Evolutionary conservation across 306 rosid genomes (phyloP).

Genomic region (Glycine latifolia): DNA sequence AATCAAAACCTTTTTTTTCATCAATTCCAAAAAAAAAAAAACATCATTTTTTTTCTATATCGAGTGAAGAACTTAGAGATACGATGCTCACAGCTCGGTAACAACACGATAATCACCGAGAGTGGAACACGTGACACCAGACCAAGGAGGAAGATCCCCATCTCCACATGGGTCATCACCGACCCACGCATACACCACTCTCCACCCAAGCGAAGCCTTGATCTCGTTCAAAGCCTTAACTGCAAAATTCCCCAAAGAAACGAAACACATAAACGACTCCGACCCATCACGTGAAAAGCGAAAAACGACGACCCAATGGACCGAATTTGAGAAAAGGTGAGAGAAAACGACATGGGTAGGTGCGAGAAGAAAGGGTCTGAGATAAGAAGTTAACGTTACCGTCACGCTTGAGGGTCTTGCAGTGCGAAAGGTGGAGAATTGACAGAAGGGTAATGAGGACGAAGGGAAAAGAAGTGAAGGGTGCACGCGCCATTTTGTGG

Average conservation of each 20-base stretch:
- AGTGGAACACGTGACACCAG: constrained; percentile 96
- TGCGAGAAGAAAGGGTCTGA: neutral
- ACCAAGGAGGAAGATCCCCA: constrained; percentile 97
- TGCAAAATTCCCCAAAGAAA: constrained; percentile 35
- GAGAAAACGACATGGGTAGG: constrained; percentile 23
- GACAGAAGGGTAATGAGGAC: constrained; percentile 49
- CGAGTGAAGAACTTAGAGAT: neutral
- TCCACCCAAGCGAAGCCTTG: constrained; percentile 98
- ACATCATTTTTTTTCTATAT: neutral
- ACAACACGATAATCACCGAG: constrained; percentile 98
- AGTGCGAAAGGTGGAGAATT: constrained; percentile 56
- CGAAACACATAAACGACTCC: neutral
- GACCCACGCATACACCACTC: constrained; percentile 99
- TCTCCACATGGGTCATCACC: constrained; percentile 99
- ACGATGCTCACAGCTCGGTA: constrained; percentile 76
- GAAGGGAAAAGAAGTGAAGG: constrained; percentile 49
- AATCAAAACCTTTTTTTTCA: neutral
- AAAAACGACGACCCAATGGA: constrained; percentile 4
- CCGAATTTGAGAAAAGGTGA: constrained; percentile 4
- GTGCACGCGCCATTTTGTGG: constrained; percentile 62
- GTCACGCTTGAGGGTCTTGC: constrained; percentile 97
- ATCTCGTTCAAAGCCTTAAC: constrained; percentile 98
- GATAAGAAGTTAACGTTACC: constrained; percentile 53
- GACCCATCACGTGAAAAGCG: constrained; percentile 12
- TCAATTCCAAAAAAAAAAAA: no score